Base-by-base conservation (phyloP, 371 early-diverging fungal species). In the Dentiscutata heterogama region DNA sequence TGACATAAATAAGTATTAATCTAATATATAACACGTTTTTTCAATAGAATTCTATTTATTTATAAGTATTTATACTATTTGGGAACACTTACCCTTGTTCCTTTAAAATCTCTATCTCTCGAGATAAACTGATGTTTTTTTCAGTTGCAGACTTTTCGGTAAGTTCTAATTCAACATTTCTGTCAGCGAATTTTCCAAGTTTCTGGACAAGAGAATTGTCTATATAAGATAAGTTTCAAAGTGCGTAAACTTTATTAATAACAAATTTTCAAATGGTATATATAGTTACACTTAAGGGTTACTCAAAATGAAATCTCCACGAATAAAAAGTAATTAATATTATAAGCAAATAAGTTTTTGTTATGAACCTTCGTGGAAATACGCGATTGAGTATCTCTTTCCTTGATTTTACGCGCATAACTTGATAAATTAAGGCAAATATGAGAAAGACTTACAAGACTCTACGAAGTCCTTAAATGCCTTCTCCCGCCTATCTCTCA, bases 141-240 rank as follows among this genome's bases (percentile, higher is more conserved):
- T 80, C 71, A n/a, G 29, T 80, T 58, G 50, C 53, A 22, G 72
- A 13, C 16, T 58, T 80, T 58, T 64, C 39, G 20, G 68, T 39
- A 29, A 16, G 7, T 39, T 80, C 80, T n/a, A 80, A 71, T 71
- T 54, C 71, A 10, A 27, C 50, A 71, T 68, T 80, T 56, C 67
- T 64, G 20, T 80, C 80, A 2, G 72, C 80, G 51, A 71, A 80
- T 58, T 80, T 68, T 2, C 71, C 80, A n/a, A 80, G 71, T 71
- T 71, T 80, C 27, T 80, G 31, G 31, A 71, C 80, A n/a, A 80
- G 80, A 13, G 80, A 68, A 80, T 80, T 80, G 20, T 80, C 80
- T 80, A 75, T 54, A 75, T 35, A 5, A n/a, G 16, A 13, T 16
- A 64, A 27, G 5, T 31, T 46, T 46, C 46, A 46, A 46, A 42